These are phyloP conservation scores for Phlyctochytrium arcticum DNA, from an alignment of 192 early-diverging fungal species.

Conservation along the genomic window DNA sequence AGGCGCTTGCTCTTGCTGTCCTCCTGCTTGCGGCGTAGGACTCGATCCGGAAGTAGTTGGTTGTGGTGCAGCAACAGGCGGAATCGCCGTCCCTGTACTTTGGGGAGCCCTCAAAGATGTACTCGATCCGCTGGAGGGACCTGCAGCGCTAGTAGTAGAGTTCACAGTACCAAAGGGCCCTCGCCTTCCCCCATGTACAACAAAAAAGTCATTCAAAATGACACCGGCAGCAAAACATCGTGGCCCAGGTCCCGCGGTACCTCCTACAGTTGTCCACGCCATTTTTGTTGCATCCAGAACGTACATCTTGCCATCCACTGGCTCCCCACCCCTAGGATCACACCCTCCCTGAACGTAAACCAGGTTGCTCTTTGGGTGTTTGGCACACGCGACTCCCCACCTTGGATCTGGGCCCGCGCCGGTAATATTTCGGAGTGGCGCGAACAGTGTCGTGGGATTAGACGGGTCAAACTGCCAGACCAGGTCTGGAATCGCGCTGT, in stretches of 20 bases:
- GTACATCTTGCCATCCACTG: slow-evolving; percentile 3
- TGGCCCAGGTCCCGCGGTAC: background rate
- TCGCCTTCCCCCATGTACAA: slow-evolving; percentile 18
- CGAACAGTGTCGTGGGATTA: background rate
- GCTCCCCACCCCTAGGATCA: background rate
- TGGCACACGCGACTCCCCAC: slow-evolving; percentile 11
- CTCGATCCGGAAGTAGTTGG: no score
- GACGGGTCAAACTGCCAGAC: slow-evolving; percentile 18
- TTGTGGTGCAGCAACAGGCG: no score
- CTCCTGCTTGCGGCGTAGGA: no score
- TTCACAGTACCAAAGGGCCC: no score
- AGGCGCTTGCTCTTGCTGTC: no score
- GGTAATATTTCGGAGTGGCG: background rate
- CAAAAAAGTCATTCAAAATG: slow-evolving; percentile 11
- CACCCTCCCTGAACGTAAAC: slow-evolving; percentile 26
- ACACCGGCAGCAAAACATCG: slow-evolving; percentile 21
- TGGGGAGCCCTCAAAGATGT: no score
- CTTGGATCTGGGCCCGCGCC: slow-evolving; percentile 5
- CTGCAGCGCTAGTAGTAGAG: no score
- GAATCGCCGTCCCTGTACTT: no score
- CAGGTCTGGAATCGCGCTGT: background rate
- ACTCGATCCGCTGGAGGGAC: no score
- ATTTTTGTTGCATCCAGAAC: slow-evolving; percentile 2
- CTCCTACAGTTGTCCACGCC: background rate
- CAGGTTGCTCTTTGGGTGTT: background rate